Evolutionary conservation across 2,329 filamentous ascomycete genomes (phyloP), one percentile per base, ranked within the genome.

Genomic region (Cryphonectria parasitica): DNA sequence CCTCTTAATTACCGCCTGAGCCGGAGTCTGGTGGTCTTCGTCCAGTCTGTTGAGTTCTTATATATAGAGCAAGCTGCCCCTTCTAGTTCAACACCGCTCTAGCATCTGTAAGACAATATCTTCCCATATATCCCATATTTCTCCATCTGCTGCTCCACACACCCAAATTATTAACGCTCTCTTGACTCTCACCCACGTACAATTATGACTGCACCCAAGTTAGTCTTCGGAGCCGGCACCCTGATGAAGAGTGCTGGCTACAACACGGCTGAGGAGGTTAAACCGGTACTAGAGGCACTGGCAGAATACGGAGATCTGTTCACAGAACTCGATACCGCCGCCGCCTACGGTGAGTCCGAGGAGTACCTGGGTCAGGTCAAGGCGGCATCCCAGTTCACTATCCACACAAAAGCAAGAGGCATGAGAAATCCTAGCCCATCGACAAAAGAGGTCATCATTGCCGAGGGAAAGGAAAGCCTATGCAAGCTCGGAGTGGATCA

Each of bases 361-460:
- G 64, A 69, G 25, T 45, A n/a, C 0, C 73, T 77, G 2, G 77
- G 76, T 52, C 22, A 71, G 60, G 54, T 28, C 28, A 62, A 69
- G 22, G 73, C 73, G 39, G 62, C 74, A n/a, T 68, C 71, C 31
- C 72, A 72, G 11, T 74, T 78, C 60, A 64, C 71, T 17, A 64
- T 79, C 36, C 75, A 75, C 60, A 78, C 77, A 2, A 79, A 79
- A 36, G 28, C 41, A 8, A 45, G 66, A 0, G 73, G 72, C 31
- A n/a, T 65, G 25, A 34, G 64, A 17, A n/a, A 17, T 43, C 49
- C 66, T 19, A 54, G 54, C 19, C 69, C 70, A 11, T 64, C 72
- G 0, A 75, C 66, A 1, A 70, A 72, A 61, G 75, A 72, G 19
- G 66, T 63, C 5, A 70, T 77, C 7, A 15, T 73, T 43, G 34